phyloP scores from a whole-genome alignment of 2,329 filamentous ascomycete genomes.

The Fusarium kyushuense region DNA sequence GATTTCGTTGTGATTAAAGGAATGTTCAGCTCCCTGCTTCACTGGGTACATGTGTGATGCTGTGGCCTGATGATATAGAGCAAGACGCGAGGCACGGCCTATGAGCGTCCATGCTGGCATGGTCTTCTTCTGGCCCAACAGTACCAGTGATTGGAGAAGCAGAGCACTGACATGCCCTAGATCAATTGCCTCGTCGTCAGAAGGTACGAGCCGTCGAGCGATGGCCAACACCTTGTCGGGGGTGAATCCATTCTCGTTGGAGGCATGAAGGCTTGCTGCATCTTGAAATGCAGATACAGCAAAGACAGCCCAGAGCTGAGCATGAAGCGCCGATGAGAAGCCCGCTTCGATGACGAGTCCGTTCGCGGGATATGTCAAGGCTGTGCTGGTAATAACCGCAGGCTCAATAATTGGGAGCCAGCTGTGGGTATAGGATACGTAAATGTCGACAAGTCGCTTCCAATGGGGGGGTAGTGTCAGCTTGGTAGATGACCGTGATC shows the following conservation, averaged over 20 bases:
- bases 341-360: slow-evolving; percentile 49
- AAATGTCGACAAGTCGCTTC: slow-evolving; percentile 75
- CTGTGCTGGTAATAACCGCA: slow-evolving; percentile 67
- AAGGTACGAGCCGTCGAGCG: slow-evolving; percentile 62
- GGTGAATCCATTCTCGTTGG: slow-evolving; percentile 6
- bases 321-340: slow-evolving; percentile 57
- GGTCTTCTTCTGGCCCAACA: slow-evolving; percentile 69
- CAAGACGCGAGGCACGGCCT: slow-evolving; percentile 68
- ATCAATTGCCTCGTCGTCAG: slow-evolving; percentile 61
- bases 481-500: slow-evolving; percentile 32
- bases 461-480: slow-evolving; percentile 63
- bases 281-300: slow-evolving; percentile 69
- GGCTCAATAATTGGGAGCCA: slow-evolving; percentile 82
- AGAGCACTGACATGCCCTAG: slow-evolving; percentile 55
- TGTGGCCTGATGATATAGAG: slow-evolving; percentile 49
- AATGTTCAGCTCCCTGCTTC: slow-evolving; percentile 26
- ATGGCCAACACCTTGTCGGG: slow-evolving; percentile 61
- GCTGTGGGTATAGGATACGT: slow-evolving; percentile 79
- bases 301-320: slow-evolving; percentile 71
- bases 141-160: slow-evolving; percentile 70
- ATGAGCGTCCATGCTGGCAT: slow-evolving; percentile 73
- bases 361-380: slow-evolving; percentile 56
- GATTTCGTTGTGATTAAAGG: slow-evolving; percentile 29
- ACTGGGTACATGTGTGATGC: slow-evolving; percentile 38
- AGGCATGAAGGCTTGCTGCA: slow-evolving; percentile 41